Conservation (phyloP, 2,329 filamentous ascomycete species). For the Amesomyces nigricolor region DNA sequence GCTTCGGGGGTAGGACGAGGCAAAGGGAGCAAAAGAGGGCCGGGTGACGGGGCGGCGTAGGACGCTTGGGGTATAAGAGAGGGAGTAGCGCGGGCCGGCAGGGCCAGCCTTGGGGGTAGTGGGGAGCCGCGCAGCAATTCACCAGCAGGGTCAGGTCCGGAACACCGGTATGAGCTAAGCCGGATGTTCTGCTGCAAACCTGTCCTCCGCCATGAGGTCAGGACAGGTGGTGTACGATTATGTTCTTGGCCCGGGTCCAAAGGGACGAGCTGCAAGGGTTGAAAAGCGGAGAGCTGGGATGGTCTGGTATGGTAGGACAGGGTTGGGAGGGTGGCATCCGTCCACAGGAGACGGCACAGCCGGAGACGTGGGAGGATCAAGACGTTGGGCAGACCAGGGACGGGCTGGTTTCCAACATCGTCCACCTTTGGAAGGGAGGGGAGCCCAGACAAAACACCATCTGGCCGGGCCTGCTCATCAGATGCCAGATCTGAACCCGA, state of each 20-base stretch:
- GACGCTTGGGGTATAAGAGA: conserved; percentile 49
- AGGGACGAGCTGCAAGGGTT: conserved; percentile 35
- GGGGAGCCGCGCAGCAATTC: conserved; percentile 21
- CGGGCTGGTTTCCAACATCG: conserved; percentile 19
- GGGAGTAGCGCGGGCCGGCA: conserved; percentile 37
- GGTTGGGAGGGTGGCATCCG: conserved; percentile 35
- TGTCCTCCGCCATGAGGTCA: conserved; percentile 32
- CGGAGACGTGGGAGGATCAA: conserved; percentile 29
- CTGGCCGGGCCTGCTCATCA: conserved; percentile 15
- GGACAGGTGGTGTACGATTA: conserved; percentile 33
- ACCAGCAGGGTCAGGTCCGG: conserved; percentile 43
- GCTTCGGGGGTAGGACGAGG: conserved; percentile 40
- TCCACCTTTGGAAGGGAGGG: conserved; percentile 28
- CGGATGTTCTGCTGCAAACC: conserved; percentile 45
- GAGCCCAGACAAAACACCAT: conserved; percentile 23
- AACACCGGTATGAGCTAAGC: conserved; percentile 48
- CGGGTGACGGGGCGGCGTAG: conserved; percentile 45
- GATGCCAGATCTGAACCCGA: conserved; percentile 16
- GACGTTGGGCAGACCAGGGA: conserved; percentile 19
- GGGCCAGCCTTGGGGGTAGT: conserved; percentile 34
- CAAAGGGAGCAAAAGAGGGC: conserved; percentile 38
- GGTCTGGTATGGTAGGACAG: conserved; percentile 17
- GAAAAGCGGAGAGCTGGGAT: conserved; percentile 31
- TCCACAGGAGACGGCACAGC: conserved; percentile 36
- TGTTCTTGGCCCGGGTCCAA: conserved; percentile 35